Base-by-base conservation (phyloP, 371 early-diverging fungal genomes). In the Umbelopsis sp. region DNA sequence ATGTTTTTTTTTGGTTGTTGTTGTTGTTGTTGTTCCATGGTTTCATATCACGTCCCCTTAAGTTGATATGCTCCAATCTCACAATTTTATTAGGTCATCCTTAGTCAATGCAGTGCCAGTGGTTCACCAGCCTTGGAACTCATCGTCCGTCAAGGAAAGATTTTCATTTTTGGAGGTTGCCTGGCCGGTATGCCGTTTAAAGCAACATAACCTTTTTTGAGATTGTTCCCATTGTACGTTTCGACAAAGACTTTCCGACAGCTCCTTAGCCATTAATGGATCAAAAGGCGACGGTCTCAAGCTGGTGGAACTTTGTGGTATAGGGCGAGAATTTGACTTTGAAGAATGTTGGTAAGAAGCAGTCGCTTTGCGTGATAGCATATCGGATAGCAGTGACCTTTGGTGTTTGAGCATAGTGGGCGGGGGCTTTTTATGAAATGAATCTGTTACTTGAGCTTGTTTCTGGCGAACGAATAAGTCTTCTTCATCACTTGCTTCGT, bases 391-490 rank as follows among this genome's bases (percentile, higher is more conserved):
- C 48, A 67, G 62, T n/a, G 72, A 70, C 24, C 66, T 65, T n/a
- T 70, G 70, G 10, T 70, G 63, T 63, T 38, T 48, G 70, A 66
- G 72, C 11, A 70, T 65, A 44, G 68, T 63, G 63, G 44, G 45
- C 29, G 22, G 50, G 35, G 63, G 67, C 46, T 63, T 65, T 68
- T 69, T 62, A 18, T 51, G 38, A 18, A 75, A 63, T 25, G 73
- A 53, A 63, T 75, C 75, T 9, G 73, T 67, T 46, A 70, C 37
- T 9, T 68, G 52, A 12, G 80, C 76, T 20, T 76, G 76, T 22
- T 70, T 68, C 50, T 74, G 70, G 35, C 69, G 65, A 12, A 45
- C 16, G 46, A 66, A 66, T 32, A 74, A 72, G 14, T 74, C 77
- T 4, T 69, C 69, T 18, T 69, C 72, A 18, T 69, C 67, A 9